phyloP scores from a whole-genome alignment of 805 yeast species.

The Candida peoriensis region DNA sequence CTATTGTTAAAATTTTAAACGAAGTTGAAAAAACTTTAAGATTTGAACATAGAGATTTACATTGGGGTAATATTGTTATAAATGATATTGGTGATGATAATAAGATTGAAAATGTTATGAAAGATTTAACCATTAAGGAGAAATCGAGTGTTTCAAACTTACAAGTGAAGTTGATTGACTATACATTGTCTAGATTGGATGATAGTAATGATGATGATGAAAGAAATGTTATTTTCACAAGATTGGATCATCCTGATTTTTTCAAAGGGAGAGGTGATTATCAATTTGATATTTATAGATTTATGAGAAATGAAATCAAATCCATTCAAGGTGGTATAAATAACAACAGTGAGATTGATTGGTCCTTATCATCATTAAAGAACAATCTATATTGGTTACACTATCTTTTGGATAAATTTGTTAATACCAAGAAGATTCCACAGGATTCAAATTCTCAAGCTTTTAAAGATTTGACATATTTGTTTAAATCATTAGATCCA shows the following conservation, averaged over 20 bases:
- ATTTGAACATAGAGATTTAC: slow-evolving; percentile 71
- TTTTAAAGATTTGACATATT: slow-evolving; percentile 25
- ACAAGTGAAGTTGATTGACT: slow-evolving; percentile 51
- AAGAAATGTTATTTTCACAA: slow-evolving; percentile 44
- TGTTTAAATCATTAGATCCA: slow-evolving; percentile 33
- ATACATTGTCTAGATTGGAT: slow-evolving; percentile 49
- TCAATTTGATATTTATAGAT: slow-evolving; percentile 55
- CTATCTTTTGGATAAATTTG: slow-evolving; percentile 47
- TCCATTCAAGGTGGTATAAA: neutral
- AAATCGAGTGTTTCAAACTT: slow-evolving; percentile 3
- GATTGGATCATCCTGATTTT: slow-evolving; percentile 61
- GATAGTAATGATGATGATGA: slow-evolving; percentile 20
- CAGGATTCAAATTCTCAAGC: slow-evolving; percentile 17
- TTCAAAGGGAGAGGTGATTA: slow-evolving; percentile 58
- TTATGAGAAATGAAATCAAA: slow-evolving; percentile 39
- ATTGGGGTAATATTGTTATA: slow-evolving; percentile 59
- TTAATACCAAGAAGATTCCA: slow-evolving; percentile 35
- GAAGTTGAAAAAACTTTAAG: slow-evolving; percentile 45
- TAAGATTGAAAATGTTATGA: slow-evolving; percentile 17
- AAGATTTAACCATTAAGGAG: slow-evolving; percentile 18
- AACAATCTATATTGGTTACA: slow-evolving; percentile 65
- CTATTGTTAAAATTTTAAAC: slow-evolving; percentile 42
- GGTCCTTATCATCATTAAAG: slow-evolving; percentile 41
- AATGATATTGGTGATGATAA: slow-evolving; percentile 9
- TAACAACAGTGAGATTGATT: slow-evolving; percentile 32